Percentiles rank a stretch among this genome's conserved stretches.
Conservation (phyloP, 768 basidiomycete species). For the Strobilomyces dryophilus region DNA sequence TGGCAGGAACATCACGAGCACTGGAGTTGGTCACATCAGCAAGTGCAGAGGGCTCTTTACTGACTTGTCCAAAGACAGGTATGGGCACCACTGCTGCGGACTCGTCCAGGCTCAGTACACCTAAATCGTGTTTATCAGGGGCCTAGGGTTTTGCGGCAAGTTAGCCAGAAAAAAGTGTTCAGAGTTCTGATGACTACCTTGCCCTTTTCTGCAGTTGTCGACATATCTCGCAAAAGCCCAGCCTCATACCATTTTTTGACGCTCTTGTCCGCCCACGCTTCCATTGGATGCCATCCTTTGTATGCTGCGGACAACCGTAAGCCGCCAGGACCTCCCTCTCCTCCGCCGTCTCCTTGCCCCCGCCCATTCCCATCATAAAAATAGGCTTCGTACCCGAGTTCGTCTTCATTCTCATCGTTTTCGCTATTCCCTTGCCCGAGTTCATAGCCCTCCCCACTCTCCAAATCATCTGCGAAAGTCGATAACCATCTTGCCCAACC, state of each 20-base stretch:
- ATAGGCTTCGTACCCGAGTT: conserved; percentile 81
- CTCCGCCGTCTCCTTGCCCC: conserved; percentile 75
- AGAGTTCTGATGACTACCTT: conserved; percentile 39
- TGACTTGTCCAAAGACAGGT: conserved; percentile 43
- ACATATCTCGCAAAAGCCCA: conserved; percentile 58
- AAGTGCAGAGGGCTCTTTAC: conserved; percentile 19
- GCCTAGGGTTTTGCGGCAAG: conserved; percentile 26
- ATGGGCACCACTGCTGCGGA: conserved; percentile 60
- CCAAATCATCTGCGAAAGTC: conserved; percentile 86
- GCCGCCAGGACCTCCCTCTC: conserved; percentile 66
- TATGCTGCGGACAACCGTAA: conserved; percentile 82
- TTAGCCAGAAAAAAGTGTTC: conserved; percentile 14
- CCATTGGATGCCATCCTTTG: conserved; percentile 86
- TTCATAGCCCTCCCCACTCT: conserved; percentile 86
- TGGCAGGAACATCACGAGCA: conserved; percentile 41
- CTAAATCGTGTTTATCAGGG: conserved; percentile 43
- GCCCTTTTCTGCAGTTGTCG: conserved; percentile 38
- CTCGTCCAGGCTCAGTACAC: conserved; percentile 38
- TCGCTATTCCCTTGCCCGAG: conserved; percentile 54
- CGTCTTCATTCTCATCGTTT: conserved; percentile 77
- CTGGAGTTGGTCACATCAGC: conserved; percentile 22
- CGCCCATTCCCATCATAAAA: conserved; percentile 78
- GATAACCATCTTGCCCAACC: conserved; percentile 97
- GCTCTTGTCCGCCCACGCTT: conserved; percentile 91
- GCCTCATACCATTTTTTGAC: conserved; percentile 81